Evolutionary conservation across 805 yeast genomes (phyloP), one percentile per base, ranked within the genome.

Genomic region (Teunomyces aglyptinius): DNA sequence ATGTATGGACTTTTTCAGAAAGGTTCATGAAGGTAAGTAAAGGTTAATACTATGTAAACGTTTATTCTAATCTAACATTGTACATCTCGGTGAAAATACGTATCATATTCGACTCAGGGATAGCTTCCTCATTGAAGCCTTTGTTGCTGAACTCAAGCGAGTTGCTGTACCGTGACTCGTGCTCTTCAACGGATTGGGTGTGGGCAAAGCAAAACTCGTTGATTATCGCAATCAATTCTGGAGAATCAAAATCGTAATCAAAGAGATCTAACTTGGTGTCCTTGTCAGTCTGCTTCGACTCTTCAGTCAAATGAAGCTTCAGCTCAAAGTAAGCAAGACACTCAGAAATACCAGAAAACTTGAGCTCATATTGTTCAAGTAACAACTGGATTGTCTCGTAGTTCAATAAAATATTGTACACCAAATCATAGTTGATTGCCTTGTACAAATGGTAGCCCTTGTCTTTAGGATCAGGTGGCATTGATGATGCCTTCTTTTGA

Each of bases 1-100:
- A 19, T 83, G 91, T 53, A 90, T 91, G 95, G 97, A 91, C 65
- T 89, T 89, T 75, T 94, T 94, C 78, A 81, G 91, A 74, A 70
- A 70, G n/a, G 35, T 68, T 41, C 77, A 77, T 42, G 55, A 58
- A 48, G 50, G 47, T 28, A 49, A 52, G 32, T 46, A 38, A 29
- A 8, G 13, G 7, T 18, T n/a, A n/a, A 16, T 19, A 38, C 31
- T 11, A 16, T 28, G 18, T 13, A 34, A 11, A 8, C 15, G 20
- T 12, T 34, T 13, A 34, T 20, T 26, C 36, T 19, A 20, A n/a
- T 26, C 33, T 32, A 12, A 18, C 20, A 19, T 28, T 28, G n/a
- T 38, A 44, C 35, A 36, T 36, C 38, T 29, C 38, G 35, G 35
- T 38, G 29, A 46, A 46, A 11, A 42, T 13, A 15, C 39, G 29